Evolutionary conservation across 2,329 filamentous ascomycete genomes (phyloP).

Genomic region (Beauveria asiatica): DNA sequence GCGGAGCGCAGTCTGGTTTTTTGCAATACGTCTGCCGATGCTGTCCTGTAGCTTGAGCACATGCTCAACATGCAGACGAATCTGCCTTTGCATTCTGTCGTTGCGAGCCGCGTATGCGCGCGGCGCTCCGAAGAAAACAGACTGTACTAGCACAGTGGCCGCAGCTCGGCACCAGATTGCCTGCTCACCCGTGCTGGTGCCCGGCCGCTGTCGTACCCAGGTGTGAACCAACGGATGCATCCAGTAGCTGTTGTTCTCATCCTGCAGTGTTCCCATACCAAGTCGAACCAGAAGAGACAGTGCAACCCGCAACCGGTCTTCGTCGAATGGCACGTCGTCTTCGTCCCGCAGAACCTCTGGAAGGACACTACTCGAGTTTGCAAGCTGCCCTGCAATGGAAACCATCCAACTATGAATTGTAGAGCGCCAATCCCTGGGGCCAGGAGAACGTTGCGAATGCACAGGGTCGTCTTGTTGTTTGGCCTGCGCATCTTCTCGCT

Average conservation of each 20-base stretch:
- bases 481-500: not conserved
- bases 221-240: conserved; percentile 2
- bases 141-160: not conserved
- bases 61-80: conserved; percentile 1
- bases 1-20: not conserved
- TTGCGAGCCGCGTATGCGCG: not conserved
- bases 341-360: conserved; percentile 1
- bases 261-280: not conserved
- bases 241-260: conserved; percentile 6
- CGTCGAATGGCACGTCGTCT: not conserved
- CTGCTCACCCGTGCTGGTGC: conserved; percentile 4
- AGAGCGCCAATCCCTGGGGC: not conserved
- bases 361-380: not conserved
- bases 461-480: not conserved
- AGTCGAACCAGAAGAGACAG: not conserved
- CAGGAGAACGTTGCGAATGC: not conserved
- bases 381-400: not conserved
- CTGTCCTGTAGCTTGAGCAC: not conserved
- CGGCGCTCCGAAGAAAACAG: not conserved
- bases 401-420: not conserved
- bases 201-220: conserved; percentile 1
- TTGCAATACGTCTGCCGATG: not conserved
- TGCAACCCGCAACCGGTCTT: not conserved
- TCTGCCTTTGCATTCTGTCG: not conserved
- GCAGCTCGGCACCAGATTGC: conserved; percentile 1